phyloP scores from a whole-genome alignment of 495 filamentous ascomycete species.

The Podospora pseudopauciseta region DNA sequence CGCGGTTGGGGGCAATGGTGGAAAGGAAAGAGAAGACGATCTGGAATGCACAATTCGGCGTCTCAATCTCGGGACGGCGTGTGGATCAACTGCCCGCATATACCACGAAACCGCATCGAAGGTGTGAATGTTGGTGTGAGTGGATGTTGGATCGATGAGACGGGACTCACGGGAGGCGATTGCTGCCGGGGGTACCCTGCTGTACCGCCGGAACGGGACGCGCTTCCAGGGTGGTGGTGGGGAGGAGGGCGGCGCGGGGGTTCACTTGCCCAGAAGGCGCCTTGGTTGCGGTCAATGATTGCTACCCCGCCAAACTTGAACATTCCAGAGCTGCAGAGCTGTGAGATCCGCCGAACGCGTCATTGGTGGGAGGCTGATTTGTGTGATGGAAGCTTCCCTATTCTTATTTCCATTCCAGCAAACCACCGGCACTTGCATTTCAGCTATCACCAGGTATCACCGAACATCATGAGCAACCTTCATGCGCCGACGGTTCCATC shows the following conservation, averaged over 20 bases:
- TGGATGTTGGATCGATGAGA: neutral
- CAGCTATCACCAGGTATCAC: neutral
- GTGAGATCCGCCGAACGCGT: constrained; percentile 23
- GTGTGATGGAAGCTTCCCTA: constrained; percentile 4
- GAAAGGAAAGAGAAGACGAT: neutral
- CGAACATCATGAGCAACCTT: constrained; percentile 60
- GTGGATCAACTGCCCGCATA: neutral
- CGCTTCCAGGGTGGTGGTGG: neutral
- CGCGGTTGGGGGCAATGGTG: neutral
- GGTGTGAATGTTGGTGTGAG: neutral
- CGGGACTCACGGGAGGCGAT: neutral
- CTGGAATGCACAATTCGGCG: neutral
- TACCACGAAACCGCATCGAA: neutral
- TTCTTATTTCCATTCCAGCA: neutral
- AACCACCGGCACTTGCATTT: neutral
- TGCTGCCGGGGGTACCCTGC: constrained; percentile 8
- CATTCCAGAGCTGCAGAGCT: neutral
- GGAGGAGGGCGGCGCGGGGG: too few species aligned
- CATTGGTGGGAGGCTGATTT: constrained; percentile 30
- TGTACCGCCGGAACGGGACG: constrained; percentile 19
- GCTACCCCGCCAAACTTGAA: constrained; percentile 18
- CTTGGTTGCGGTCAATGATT: neutral
- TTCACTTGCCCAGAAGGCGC: neutral
- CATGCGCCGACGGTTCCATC: constrained; percentile 73
- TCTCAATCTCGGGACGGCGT: neutral